Evolutionary conservation across 2,329 filamentous ascomycete genomes (phyloP).

Genomic region (Diaporthe sp.): DNA sequence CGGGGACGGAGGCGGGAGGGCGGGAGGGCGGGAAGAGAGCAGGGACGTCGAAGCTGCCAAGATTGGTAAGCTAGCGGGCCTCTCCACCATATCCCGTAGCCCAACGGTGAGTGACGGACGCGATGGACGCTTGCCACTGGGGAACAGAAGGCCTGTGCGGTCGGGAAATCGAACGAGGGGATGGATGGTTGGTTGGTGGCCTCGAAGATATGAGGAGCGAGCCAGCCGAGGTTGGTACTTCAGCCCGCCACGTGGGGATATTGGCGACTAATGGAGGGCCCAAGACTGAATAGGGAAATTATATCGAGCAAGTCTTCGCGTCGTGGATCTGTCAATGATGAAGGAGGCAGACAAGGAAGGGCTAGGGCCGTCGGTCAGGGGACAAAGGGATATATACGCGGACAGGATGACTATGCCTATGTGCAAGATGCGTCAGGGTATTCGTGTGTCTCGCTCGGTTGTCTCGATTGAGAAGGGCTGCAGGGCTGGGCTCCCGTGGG

Average conservation of each 20-base stretch:
- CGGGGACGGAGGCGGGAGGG: background rate
- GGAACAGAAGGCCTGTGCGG: conserved; percentile 16
- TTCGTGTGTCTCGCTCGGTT: background rate
- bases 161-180: background rate
- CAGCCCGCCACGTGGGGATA: conserved; percentile 16
- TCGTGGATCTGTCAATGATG: background rate
- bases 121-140: background rate
- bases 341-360: background rate
- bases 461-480: conserved; percentile 14
- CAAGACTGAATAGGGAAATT: background rate
- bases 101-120: conserved; percentile 14
- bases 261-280: background rate
- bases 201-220: background rate
- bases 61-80: conserved; percentile 10
- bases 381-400: background rate
- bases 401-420: background rate
- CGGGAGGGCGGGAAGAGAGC: conserved; percentile 4
- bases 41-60: conserved; percentile 17
- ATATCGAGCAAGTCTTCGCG: background rate
- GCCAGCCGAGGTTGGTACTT: conserved; percentile 11
- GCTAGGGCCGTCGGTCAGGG: background rate
- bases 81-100: background rate
- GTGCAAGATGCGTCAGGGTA: background rate
- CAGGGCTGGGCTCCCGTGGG: conserved; percentile 4
- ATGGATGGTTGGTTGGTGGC: too few species aligned